phyloP scores from a whole-genome alignment of 176 grass and related monocot genomes.

The Hyparrhenia diplandra region DNA sequence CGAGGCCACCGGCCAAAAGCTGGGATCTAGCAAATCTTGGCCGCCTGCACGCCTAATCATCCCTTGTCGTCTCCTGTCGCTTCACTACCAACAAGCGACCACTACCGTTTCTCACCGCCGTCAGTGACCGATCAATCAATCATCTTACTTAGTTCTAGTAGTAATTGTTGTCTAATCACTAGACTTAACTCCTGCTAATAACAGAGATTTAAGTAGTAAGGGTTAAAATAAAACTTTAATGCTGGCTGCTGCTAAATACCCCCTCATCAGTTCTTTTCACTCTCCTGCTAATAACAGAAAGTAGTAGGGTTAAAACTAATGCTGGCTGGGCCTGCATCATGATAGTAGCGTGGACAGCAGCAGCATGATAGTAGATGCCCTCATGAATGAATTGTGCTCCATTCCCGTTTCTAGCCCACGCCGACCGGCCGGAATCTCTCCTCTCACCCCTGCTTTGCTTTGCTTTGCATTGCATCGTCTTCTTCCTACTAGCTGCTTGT shows the following conservation, averaged over 20 bases:
- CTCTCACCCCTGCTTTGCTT: too few species aligned
- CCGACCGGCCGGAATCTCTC: background rate
- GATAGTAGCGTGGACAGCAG: background rate
- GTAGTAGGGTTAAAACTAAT: too few species aligned
- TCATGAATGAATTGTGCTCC: background rate
- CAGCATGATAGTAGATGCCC: background rate
- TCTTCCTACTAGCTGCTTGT: background rate
- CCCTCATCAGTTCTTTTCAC: background rate
- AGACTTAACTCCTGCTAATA: too few species aligned
- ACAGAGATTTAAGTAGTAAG: too few species aligned
- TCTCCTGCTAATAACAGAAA: background rate
- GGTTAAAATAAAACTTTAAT: too few species aligned
- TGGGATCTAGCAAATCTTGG: slow-evolving; percentile 46
- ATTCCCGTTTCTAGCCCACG: too few species aligned
- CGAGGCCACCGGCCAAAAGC: slow-evolving; percentile 42
- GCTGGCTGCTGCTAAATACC: too few species aligned
- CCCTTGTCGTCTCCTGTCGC: slow-evolving; percentile 7
- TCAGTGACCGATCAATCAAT: background rate
- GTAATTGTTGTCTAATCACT: too few species aligned
- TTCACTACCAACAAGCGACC: too few species aligned
- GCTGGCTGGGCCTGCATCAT: background rate
- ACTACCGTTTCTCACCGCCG: too few species aligned
- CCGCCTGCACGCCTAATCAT: slow-evolving; percentile 39
- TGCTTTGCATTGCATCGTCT: too few species aligned
- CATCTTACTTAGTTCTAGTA: too few species aligned